These are phyloP conservation scores for Apiospora malaysiana DNA, from an alignment of 2,329 filamentous ascomycete species.

Conservation along the genomic window DNA sequence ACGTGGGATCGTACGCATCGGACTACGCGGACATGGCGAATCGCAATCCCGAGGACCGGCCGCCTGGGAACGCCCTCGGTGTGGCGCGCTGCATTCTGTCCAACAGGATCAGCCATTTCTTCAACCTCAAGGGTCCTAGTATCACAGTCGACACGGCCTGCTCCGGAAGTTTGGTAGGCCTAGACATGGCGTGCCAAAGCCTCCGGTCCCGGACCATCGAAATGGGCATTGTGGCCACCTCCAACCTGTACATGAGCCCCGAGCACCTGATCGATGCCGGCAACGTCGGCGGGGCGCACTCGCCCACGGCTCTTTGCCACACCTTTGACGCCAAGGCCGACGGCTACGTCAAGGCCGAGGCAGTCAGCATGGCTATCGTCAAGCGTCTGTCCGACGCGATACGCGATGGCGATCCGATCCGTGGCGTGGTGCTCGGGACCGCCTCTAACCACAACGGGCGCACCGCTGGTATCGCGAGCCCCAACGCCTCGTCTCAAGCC, in stretches of 20 bases:
- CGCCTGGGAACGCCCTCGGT: slow-evolving; percentile 29
- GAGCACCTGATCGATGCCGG: no score
- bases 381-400: slow-evolving; percentile 1
- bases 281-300: no score
- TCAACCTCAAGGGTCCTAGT: slow-evolving; percentile 39
- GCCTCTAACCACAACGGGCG: no score
- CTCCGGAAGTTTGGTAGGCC: no score
- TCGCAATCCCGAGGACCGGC: slow-evolving; percentile 31
- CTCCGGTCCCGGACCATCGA: no score
- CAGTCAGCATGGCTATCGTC: not conserved
- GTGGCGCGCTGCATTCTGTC: slow-evolving; percentile 34
- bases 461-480: no score
- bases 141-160: no score
- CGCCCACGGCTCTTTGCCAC: no score
- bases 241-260: no score
- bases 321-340: slow-evolving; percentile 15
- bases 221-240: no score
- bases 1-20: not conserved
- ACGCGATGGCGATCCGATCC: not conserved
- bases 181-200: no score
- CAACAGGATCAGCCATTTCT: slow-evolving; percentile 42
- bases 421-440: not conserved
- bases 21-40: slow-evolving; percentile 33
- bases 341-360: slow-evolving; percentile 18
- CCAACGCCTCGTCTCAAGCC: not conserved